phyloP scores from a whole-genome alignment of 1,139 yeast species.

The Zygosaccharomyces sapae region DNA sequence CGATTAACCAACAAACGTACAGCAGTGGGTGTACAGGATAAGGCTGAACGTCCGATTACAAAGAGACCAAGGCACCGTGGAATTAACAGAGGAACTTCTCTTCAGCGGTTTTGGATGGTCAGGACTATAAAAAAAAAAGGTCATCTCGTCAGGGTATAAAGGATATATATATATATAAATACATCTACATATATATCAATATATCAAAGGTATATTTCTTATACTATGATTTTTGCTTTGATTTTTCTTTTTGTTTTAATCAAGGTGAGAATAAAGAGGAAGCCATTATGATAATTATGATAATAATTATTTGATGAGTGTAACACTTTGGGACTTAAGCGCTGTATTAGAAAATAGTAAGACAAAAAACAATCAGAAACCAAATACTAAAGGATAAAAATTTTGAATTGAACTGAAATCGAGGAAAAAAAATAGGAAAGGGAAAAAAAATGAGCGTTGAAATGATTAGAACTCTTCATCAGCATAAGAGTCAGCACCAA shows the following conservation, averaged over 20 bases:
- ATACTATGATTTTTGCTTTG: background rate
- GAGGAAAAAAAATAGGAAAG: background rate
- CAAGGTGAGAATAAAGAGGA: background rate
- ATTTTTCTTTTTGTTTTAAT: background rate
- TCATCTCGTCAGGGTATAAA: conserved; percentile 6
- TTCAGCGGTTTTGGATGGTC: conserved; percentile 10
- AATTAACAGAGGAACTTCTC: conserved; percentile 3
- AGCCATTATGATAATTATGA: conserved; percentile 5
- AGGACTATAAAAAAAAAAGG: background rate
- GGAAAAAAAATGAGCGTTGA: background rate
- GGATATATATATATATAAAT: background rate
- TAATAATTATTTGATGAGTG: conserved; percentile 1
- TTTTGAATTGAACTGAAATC: background rate
- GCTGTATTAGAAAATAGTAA: conserved; percentile 1
- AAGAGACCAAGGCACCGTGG: conserved; percentile 5
- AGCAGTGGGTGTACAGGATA: background rate
- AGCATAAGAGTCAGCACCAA: conserved; percentile 84
- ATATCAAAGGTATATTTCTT: background rate
- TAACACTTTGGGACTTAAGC: background rate
- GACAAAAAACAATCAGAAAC: background rate
- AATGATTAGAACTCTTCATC: conserved; percentile 53
- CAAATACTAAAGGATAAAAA: background rate
- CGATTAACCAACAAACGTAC: background rate
- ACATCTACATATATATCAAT: too few species aligned
- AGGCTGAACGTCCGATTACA: background rate